Base-by-base conservation (phyloP, 2,329 filamentous ascomycete species). In the Colletotrichum limetticola region DNA sequence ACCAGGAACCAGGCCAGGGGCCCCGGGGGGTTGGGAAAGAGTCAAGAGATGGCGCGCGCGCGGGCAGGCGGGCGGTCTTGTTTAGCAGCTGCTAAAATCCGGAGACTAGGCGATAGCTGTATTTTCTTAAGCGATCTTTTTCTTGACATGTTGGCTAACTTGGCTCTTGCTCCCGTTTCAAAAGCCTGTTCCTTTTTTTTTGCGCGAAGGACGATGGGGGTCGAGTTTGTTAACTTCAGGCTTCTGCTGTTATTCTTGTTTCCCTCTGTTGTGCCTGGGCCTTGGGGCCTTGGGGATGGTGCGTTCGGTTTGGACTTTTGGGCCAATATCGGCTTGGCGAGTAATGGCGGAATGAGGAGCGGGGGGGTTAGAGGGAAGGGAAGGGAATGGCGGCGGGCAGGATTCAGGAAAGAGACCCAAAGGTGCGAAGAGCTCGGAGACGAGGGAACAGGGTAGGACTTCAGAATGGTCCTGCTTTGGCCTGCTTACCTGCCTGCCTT, bases 161-260 rank as follows among this genome's bases (percentile, higher is more conserved):
- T 42, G 37, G 42, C 42, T n/a, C 42, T 49, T 49, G 42, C 42
- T 49, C 37, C 19, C 42, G 42, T 60, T 30, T 22, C 26, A 32
- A 22, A 32, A 16, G 52, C 53, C 28, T 35, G 22, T 53, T 35
- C 12, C 11, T 9, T 22, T 9, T 62, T 62, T 60, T 61, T 24
- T 53, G 22, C 16, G 60, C 28, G 60, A 52, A 6, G 14, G 35
- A 28, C 30, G n/a, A 61, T 30, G 59, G 26, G 26, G 32, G 32
- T 35, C 28, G 5, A 11, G 4, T 24, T 53, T 12, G 12, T 35
- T 22, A 35, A 63, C 32, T 14, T 35, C 12, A 22, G 46, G 4
- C n/a, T 24, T 28, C n/a, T 24, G 46, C 28, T 24, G 16, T 42
- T 59, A 59, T 59, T 66, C 52, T 59, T 32, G 28, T 68, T 68